A percentile compares a stretch with the other conserved stretches of the same genome.
Evolutionary conservation across 2,329 filamentous ascomycete genomes (phyloP).

Genomic region (Ceratocystis diversiconidia): DNA sequence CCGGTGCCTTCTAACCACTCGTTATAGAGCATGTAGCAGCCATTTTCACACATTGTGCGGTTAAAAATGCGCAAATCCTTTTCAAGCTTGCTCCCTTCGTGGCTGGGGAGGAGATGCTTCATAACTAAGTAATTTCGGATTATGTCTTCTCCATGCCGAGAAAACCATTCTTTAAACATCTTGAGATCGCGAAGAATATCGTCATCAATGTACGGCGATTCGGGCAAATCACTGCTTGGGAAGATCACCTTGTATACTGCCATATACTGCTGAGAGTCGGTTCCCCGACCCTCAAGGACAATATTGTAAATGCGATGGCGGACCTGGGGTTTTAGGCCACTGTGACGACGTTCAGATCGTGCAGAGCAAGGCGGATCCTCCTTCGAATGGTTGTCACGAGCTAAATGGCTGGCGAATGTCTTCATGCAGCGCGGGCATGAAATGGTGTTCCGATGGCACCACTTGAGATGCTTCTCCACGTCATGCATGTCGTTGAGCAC

Average conservation of each 20-base stretch:
- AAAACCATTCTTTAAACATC: slow-evolving; percentile 8
- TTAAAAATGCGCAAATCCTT: slow-evolving; percentile 7
- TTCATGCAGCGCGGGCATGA: slow-evolving; percentile 14
- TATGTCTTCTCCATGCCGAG: neutral
- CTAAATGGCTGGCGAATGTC: slow-evolving; percentile 10
- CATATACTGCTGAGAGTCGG: neutral
- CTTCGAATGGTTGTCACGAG: slow-evolving; percentile 12
- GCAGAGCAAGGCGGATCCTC: slow-evolving; percentile 11
- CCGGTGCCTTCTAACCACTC: neutral
- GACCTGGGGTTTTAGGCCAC: neutral
- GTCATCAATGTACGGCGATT: neutral
- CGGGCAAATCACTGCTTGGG: neutral
- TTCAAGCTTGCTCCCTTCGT: neutral
- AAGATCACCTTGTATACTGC: slow-evolving; percentile 13
- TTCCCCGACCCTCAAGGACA: neutral
- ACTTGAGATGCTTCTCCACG: slow-evolving; percentile 10
- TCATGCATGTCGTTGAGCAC: slow-evolving; percentile 12
- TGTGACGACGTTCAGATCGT: slow-evolving; percentile 1
- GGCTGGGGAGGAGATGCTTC: neutral
- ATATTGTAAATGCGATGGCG: slow-evolving; percentile 8
- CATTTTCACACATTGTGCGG: slow-evolving; percentile 6
- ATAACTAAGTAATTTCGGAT: neutral
- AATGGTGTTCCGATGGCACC: slow-evolving; percentile 17
- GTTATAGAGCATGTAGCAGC: slow-evolving; percentile 6
- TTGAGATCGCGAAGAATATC: slow-evolving; percentile 7